Conservation (phyloP, 176 grass and related monocot genomes). For the Dendrocalamus sinicus region DNA sequence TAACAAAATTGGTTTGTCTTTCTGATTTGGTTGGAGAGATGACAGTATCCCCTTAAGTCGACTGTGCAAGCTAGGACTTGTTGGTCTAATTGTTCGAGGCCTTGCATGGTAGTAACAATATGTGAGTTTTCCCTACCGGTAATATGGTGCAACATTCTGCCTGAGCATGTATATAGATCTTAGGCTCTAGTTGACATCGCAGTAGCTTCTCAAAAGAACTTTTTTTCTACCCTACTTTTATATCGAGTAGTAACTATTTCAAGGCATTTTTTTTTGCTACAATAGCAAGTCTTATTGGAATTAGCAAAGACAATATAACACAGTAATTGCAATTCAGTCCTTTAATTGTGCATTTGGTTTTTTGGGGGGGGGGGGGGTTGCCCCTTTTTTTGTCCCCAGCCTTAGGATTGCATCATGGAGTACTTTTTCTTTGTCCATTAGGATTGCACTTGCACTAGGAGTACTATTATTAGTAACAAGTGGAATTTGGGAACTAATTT, state of each 20-base stretch:
- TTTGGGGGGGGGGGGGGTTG: no score
- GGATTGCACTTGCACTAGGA: not conserved
- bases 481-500: conserved; percentile 31
- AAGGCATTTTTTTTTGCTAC: no score
- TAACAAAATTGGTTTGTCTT: not conserved
- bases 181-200: not conserved
- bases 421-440: not conserved
- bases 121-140: not conserved
- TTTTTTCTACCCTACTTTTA: not conserved
- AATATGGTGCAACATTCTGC: not conserved
- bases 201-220: not conserved
- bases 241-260: not conserved
- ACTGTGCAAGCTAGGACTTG: not conserved
- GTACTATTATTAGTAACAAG: not conserved
- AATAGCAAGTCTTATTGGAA: not conserved
- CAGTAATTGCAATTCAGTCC: not conserved
- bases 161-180: not conserved
- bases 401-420: not conserved
- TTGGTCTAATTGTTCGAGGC: not conserved
- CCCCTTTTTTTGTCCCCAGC: not conserved
- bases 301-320: not conserved
- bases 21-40: not conserved
- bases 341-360: not conserved
- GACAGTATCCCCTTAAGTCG: no score
- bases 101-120: not conserved